phyloP scores from a whole-genome alignment of 2,329 filamentous ascomycete species.

The Alternaria alternata region DNA sequence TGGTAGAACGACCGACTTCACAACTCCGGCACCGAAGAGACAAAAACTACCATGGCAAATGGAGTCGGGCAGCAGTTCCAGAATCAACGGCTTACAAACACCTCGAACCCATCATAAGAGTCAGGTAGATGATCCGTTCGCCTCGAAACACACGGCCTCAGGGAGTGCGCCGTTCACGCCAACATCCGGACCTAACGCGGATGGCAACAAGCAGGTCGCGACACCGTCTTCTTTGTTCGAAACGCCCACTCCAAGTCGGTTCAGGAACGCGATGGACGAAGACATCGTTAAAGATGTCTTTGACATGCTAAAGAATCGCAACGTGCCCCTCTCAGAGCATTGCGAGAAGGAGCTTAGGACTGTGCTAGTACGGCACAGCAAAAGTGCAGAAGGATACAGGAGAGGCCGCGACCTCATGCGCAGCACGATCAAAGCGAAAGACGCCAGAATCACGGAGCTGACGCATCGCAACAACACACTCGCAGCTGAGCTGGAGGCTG shows the following conservation, averaged over 20 bases:
- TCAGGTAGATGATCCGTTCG: slow-evolving; percentile 21
- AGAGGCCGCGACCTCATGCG: slow-evolving; percentile 72
- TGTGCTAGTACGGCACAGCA: slow-evolving; percentile 58
- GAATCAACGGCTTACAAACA: slow-evolving; percentile 34
- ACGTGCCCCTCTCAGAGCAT: slow-evolving; percentile 46
- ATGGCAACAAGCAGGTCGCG: slow-evolving; percentile 17
- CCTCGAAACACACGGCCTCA: slow-evolving; percentile 11
- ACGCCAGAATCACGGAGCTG: slow-evolving; percentile 71
- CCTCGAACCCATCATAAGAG: slow-evolving; percentile 32
- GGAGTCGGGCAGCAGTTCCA: slow-evolving; percentile 20
- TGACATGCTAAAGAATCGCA: slow-evolving; percentile 57
- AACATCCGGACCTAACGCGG: slow-evolving; percentile 23
- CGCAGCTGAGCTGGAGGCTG: slow-evolving; percentile 64
- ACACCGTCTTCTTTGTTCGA: slow-evolving; percentile 33
- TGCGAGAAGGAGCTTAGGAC: slow-evolving; percentile 28
- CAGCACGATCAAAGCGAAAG: slow-evolving; percentile 68
- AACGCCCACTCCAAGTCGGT: slow-evolving; percentile 48
- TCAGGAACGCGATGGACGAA: slow-evolving; percentile 29
- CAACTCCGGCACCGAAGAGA: slow-evolving; percentile 44
- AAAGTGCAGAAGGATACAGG: slow-evolving; percentile 67
- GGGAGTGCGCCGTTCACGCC: slow-evolving; percentile 26
- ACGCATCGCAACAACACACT: slow-evolving; percentile 69
- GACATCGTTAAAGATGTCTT: slow-evolving; percentile 56
- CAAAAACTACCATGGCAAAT: slow-evolving; percentile 53
- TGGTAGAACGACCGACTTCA: slow-evolving; percentile 47